Evolutionary conservation across 441 rosid genomes (phyloP), one percentile per base, ranked within the genome.

Genomic region (Isatis lusitanica): DNA sequence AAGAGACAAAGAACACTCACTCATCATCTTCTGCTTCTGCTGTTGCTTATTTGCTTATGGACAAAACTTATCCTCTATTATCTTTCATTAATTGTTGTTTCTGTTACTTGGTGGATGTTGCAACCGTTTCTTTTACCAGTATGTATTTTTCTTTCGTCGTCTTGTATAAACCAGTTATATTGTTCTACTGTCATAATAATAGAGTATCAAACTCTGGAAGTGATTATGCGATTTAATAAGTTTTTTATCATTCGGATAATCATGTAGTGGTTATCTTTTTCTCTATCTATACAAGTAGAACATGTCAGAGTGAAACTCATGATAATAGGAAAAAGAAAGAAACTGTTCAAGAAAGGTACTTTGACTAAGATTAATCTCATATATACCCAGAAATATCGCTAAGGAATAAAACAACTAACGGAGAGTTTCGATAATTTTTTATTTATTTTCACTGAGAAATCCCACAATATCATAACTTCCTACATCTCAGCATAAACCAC

Each of bases 381-480:
- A 35, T 33, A 36, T 70, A 9, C 3, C 53, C 68, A 39, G 2
- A 17, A 52, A 63, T 52, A 42, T 52, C 44, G 70, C 24, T 12
- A 12, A 60, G 51, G 36, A 57, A 58, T n/a, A 4, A 9, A 68
- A 42, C 16, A 55, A 10, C 9, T 15, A 28, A 40, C 40, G 4
- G 53, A 47, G 4, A 68, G n/a, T 65, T 50, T 31, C 8, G 3
- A 43, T 7, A 1, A 4, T 31, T 31, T 44, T 64, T 44, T 64
- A 4, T 31, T 31, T 44, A 55, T 44, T 64, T 73, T 26, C 64
- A 44, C 18, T 44, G 38, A 26, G n/a, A 59, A 53, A 64, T 57
- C 67, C 61, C 66, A 65, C 57, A 48, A 65, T 30, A 76, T 70
- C 80, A 21, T 71, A 76, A 76, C 3, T 21, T 42, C 63, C 76